phyloP scores from a whole-genome alignment of 2,329 filamentous ascomycete genomes.

The Colletotrichum simmondsii region DNA sequence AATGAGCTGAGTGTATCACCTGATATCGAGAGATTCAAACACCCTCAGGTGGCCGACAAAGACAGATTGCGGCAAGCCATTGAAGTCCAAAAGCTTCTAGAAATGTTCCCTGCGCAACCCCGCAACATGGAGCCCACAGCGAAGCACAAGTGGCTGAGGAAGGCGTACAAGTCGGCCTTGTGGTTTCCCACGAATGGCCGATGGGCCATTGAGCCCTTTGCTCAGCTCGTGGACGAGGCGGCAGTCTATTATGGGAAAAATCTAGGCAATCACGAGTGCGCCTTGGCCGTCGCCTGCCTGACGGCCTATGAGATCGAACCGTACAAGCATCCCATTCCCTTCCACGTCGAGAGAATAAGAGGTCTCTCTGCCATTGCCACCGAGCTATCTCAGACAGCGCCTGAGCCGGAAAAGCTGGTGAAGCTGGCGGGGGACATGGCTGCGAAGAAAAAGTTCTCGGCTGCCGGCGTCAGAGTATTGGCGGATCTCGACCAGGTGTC shows the following conservation, averaged over 20 bases:
- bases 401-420: slow-evolving; percentile 45
- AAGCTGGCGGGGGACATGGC: slow-evolving; percentile 40
- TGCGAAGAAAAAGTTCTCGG: slow-evolving; percentile 17
- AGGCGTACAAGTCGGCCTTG: slow-evolving; percentile 50
- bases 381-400: slow-evolving; percentile 61
- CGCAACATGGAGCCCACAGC: slow-evolving; percentile 15
- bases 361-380: slow-evolving; percentile 63
- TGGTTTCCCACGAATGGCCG: slow-evolving; percentile 49
- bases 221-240: slow-evolving; percentile 55
- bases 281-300: slow-evolving; percentile 60
- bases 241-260: slow-evolving; percentile 55
- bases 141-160: slow-evolving; percentile 41
- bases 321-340: slow-evolving; percentile 60
- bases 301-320: slow-evolving; percentile 60
- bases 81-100: background rate
- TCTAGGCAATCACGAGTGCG: slow-evolving; percentile 52
- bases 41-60: slow-evolving; percentile 1
- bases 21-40: slow-evolving; percentile 42
- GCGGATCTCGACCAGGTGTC: slow-evolving; percentile 61
- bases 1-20: slow-evolving; percentile 59
- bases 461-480: background rate
- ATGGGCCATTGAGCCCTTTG: slow-evolving; percentile 63
- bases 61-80: background rate
- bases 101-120: background rate
- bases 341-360: slow-evolving; percentile 61